A percentile compares a stretch with the other conserved stretches of the same genome.
phyloP scores from a whole-genome alignment of 1,284 basidiomycete genomes.

The Mrakiaceae sp. region DNA sequence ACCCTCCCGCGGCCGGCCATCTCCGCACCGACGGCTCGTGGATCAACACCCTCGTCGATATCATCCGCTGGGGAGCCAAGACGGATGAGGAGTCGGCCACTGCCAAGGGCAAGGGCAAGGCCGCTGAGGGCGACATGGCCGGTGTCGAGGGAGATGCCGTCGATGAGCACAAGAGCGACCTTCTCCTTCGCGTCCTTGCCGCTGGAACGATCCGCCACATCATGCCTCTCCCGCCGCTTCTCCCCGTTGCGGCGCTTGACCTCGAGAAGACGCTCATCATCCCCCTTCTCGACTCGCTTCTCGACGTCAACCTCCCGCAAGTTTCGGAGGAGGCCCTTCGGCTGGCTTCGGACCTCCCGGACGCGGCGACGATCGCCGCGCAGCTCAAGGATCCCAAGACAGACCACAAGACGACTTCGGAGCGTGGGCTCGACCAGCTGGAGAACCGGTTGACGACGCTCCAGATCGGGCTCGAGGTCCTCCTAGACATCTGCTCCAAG shows the following conservation, averaged over 20 bases:
- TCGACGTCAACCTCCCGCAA: slow-evolving; percentile 52
- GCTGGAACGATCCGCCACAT: slow-evolving; percentile 65
- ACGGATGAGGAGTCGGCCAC: slow-evolving; percentile 29
- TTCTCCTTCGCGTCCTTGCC: slow-evolving; percentile 54
- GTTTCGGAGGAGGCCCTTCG: slow-evolving; percentile 45
- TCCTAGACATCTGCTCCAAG: slow-evolving; percentile 76
- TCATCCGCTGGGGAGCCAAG: slow-evolving; percentile 42
- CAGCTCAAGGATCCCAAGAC: slow-evolving; percentile 29
- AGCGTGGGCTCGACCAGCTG: slow-evolving; percentile 58
- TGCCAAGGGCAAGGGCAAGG: slow-evolving; percentile 41
- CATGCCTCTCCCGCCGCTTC: slow-evolving; percentile 54
- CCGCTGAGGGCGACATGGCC: slow-evolving; percentile 20
- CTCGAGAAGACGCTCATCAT: slow-evolving; percentile 59
- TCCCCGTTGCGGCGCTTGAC: slow-evolving; percentile 51
- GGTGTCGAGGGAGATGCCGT: slow-evolving; percentile 29
- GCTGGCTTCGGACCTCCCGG: slow-evolving; percentile 43
- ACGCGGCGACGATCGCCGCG: slow-evolving; percentile 20
- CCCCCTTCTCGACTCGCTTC: slow-evolving; percentile 57
- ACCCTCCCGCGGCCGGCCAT: slow-evolving; percentile 52
- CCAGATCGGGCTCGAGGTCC: slow-evolving; percentile 67
- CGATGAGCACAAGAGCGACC: slow-evolving; percentile 31
- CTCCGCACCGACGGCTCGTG: slow-evolving; percentile 52
- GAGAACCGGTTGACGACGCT: slow-evolving; percentile 62
- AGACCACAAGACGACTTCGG: slow-evolving; percentile 55
- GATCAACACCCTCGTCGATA: slow-evolving; percentile 56